Evolutionary conservation across 768 basidiomycete species (phyloP).

Genomic region (Leucocoprinus leucothites): DNA sequence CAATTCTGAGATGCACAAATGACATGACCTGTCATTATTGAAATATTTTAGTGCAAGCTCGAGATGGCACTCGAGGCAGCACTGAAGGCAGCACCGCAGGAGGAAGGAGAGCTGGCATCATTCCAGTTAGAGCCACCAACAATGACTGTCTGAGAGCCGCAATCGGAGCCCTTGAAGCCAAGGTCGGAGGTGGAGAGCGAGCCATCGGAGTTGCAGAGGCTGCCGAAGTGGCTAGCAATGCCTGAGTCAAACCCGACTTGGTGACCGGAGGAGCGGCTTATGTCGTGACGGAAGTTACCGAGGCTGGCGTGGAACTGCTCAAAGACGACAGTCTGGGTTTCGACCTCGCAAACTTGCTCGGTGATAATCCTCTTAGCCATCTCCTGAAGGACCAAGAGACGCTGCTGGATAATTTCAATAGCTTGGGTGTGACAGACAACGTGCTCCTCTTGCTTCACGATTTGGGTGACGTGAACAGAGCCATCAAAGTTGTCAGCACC

Average conservation of each 20-base stretch:
- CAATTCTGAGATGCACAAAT: not conserved
- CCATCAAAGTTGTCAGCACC: slow-evolving; percentile 33
- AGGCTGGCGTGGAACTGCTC: slow-evolving; percentile 31
- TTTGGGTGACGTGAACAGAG: slow-evolving; percentile 22
- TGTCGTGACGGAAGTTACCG: slow-evolving; percentile 26
- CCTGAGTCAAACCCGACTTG: slow-evolving; percentile 29
- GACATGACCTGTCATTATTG: not conserved
- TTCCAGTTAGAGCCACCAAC: slow-evolving; percentile 40
- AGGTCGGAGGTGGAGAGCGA: slow-evolving; percentile 26
- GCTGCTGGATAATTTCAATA: slow-evolving; percentile 33
- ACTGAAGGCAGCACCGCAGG: slow-evolving; percentile 30
- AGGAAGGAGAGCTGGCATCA: slow-evolving; percentile 20
- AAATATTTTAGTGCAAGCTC: not conserved
- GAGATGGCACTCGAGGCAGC: slow-evolving; percentile 25
- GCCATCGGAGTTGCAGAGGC: slow-evolving; percentile 27
- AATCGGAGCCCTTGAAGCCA: slow-evolving; percentile 29
- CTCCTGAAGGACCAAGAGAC: slow-evolving; percentile 39
- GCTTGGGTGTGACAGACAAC: slow-evolving; percentile 31
- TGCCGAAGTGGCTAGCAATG: slow-evolving; percentile 26
- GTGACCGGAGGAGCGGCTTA: slow-evolving; percentile 26
- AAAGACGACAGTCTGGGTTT: slow-evolving; percentile 33
- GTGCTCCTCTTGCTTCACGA: slow-evolving; percentile 20
- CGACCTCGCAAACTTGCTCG: slow-evolving; percentile 32
- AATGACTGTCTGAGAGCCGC: slow-evolving; percentile 32
- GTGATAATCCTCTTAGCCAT: slow-evolving; percentile 34